Conservation (phyloP, 2,329 filamentous ascomycete genomes). For the Neofusicoccum parvum region DNA sequence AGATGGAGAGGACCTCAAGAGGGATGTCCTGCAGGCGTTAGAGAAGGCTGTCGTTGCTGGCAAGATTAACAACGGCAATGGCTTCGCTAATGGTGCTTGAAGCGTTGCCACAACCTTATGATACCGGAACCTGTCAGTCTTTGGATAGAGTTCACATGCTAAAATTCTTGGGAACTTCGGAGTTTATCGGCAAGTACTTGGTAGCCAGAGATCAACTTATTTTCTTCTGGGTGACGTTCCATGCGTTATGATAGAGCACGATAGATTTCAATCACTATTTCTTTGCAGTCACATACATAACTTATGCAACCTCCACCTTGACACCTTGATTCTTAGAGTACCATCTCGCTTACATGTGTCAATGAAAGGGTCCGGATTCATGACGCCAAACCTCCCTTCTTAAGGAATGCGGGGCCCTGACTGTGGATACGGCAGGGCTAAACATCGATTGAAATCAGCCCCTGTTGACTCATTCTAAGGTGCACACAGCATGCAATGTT, state of each 20-base stretch:
- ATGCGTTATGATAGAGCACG: background rate
- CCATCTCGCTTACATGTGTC: too few species aligned
- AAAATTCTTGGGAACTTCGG: background rate
- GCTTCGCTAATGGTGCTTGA: slow-evolving; percentile 17
- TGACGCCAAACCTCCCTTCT: too few species aligned
- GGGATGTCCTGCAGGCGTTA: slow-evolving; percentile 80
- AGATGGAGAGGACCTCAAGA: slow-evolving; percentile 80
- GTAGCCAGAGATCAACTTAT: background rate
- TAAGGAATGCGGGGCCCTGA: too few species aligned
- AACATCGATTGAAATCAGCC: too few species aligned
- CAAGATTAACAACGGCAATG: slow-evolving; percentile 47
- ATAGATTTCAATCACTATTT: background rate
- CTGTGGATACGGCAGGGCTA: too few species aligned
- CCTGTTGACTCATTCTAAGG: too few species aligned
- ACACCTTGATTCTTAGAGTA: too few species aligned
- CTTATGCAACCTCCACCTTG: too few species aligned
- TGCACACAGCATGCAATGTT: too few species aligned
- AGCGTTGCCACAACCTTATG: background rate
- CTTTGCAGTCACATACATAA: background rate
- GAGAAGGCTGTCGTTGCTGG: slow-evolving; percentile 67
- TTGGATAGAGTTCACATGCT: background rate
- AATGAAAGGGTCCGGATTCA: too few species aligned
- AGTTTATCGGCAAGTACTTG: background rate
- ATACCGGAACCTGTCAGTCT: background rate
- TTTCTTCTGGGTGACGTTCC: background rate